Conservation (phyloP, 164 flowering plant species). For the Warburgia ugandensis region DNA sequence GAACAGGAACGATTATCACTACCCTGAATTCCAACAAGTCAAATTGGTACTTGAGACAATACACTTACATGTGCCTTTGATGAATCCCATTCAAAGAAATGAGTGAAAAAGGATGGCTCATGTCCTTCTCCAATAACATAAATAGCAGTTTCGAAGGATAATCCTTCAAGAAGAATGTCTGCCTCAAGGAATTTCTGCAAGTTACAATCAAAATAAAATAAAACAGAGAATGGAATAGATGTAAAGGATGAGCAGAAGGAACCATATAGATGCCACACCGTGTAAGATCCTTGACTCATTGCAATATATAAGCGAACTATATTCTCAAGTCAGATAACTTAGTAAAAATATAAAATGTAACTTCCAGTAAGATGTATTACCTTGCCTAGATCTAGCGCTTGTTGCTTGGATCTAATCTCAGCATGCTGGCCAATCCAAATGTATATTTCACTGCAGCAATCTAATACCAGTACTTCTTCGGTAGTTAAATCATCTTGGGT, state of each 20-base stretch:
- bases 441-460: slow-evolving; percentile 53
- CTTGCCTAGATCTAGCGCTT: slow-evolving; percentile 43
- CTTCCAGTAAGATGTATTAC: no score
- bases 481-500: slow-evolving; percentile 80
- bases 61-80: slow-evolving; percentile 46
- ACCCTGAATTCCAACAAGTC: not conserved
- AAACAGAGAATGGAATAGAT: not conserved
- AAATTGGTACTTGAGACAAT: not conserved
- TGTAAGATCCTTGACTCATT: no score
- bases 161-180: slow-evolving; percentile 40
- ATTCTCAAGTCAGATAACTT: no score
- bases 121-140: slow-evolving; percentile 57
- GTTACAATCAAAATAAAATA: slow-evolving; percentile 9
- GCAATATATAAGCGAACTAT: no score
- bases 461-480: slow-evolving; percentile 67
- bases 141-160: slow-evolving; percentile 43
- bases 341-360: no score
- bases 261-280: no score
- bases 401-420: slow-evolving; percentile 34
- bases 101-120: slow-evolving; percentile 68
- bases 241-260: no score
- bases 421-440: slow-evolving; percentile 68
- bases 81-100: slow-evolving; percentile 59
- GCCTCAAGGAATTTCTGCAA: slow-evolving; percentile 60
- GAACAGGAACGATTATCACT: not conserved